These are phyloP conservation scores for Claviceps sorghi DNA, from an alignment of 2,329 filamentous ascomycete species.

Conservation along the genomic window DNA sequence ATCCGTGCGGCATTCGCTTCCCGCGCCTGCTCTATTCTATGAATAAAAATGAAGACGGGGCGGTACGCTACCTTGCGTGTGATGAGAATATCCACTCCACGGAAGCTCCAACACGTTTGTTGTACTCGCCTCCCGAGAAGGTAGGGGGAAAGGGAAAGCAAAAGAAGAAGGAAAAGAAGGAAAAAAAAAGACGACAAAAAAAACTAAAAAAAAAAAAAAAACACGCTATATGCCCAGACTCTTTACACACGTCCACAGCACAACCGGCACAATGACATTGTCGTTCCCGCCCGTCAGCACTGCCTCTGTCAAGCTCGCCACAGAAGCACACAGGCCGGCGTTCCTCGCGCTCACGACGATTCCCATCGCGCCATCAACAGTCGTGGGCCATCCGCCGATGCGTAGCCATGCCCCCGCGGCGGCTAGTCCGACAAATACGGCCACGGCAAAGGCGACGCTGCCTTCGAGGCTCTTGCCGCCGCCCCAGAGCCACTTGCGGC, in stretches of 20 bases:
- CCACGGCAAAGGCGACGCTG: constrained; percentile 62
- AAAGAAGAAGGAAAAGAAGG: not conserved
- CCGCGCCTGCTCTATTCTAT: too few relatives aligned
- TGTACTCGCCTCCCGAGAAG: too few relatives aligned
- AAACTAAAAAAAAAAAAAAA: not conserved
- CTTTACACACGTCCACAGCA: constrained; percentile 84
- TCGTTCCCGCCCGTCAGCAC: constrained; percentile 95
- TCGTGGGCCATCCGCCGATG: constrained; percentile 58
- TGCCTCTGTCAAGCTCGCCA: constrained; percentile 85
- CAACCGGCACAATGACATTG: constrained; percentile 90
- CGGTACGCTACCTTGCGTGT: too few relatives aligned
- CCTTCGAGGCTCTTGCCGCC: constrained; percentile 94
- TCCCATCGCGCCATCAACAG: constrained; percentile 23
- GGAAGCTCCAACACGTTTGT: too few relatives aligned
- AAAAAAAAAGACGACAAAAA: not conserved
- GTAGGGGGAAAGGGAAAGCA: not conserved
- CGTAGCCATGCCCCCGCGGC: constrained; percentile 59
- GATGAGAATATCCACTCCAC: too few relatives aligned
- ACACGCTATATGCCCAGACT: constrained; percentile 43
- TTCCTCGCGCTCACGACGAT: constrained; percentile 39
- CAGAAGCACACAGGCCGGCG: constrained; percentile 54
- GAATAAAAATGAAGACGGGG: too few relatives aligned
- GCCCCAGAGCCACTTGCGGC: constrained; percentile 88
- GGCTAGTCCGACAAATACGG: constrained; percentile 62
- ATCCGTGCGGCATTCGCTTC: too few relatives aligned